phyloP scores from a whole-genome alignment of 2,329 filamentous ascomycete species.

The Zymoseptoria tritici region DNA sequence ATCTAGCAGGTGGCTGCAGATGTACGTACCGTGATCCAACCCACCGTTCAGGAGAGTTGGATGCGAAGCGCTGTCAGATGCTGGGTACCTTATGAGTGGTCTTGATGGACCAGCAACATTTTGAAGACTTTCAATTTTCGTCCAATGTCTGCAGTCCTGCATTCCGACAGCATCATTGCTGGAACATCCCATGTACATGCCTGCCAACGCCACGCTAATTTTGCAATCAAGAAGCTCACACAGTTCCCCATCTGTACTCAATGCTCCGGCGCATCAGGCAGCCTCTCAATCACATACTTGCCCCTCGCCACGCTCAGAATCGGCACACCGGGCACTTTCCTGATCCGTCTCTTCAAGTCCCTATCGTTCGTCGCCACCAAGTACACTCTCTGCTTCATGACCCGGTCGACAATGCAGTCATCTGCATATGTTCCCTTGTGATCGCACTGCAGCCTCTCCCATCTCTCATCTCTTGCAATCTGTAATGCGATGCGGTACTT shows the following conservation, averaged over 20 bases:
- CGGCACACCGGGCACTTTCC: conserved; percentile 72
- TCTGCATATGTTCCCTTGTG: conserved; percentile 86
- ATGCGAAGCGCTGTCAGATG: too few relatives aligned
- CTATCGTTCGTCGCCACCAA: conserved; percentile 56
- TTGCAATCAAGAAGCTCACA: not conserved
- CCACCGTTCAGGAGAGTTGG: too few relatives aligned
- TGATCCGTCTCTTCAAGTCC: conserved; percentile 71
- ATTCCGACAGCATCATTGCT: not conserved
- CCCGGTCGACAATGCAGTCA: conserved; percentile 57
- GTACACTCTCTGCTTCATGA: conserved; percentile 42
- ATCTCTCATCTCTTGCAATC: conserved; percentile 84
- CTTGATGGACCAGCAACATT: too few relatives aligned
- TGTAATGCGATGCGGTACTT: conserved; percentile 82
- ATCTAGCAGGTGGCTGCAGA: too few relatives aligned
- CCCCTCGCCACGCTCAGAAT: conserved; percentile 76
- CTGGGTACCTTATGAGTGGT: too few relatives aligned
- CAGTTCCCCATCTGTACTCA: conserved; percentile 20
- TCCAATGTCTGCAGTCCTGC: too few relatives aligned
- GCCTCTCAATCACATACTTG: conserved; percentile 88
- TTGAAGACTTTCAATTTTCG: not conserved
- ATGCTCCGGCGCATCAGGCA: conserved; percentile 74
- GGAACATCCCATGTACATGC: not conserved
- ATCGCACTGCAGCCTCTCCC: conserved; percentile 77
- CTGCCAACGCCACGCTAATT: conserved; percentile 16
- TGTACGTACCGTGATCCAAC: too few relatives aligned